Evolutionary conservation across 2,329 filamentous ascomycete species (phyloP), one percentile per base, ranked within the genome.

Genomic region (Thermothelomyces thermophilus): DNA sequence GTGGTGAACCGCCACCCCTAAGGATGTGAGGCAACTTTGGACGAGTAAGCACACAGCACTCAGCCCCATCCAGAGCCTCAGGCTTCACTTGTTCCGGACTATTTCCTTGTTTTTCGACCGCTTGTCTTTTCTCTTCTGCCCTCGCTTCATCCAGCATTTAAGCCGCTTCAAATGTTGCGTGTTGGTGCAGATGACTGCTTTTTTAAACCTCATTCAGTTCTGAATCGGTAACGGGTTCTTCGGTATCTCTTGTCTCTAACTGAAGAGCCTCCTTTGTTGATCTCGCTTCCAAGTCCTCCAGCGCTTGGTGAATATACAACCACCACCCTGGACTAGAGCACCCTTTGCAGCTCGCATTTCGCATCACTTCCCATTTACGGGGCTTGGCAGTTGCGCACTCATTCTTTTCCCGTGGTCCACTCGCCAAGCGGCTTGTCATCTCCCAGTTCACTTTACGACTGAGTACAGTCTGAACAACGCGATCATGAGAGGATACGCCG

Each of bases 401-500:
- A 5, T 33, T 17, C 13, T 3, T 11, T 39, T 22, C 5, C 5
- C 28, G 16, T 3, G 16, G 9, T 39, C 20, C 26, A 39, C 22
- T 17, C 43, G 24, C 43, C 13, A 24, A 35, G 34, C 24, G 17
- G 24, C n/a, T 30, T n/a, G 10, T n/a, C 8, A 16, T n/a, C 14
- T 31, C 26, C 39, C 24, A 30, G 8, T 30, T 41, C 16, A 19
- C 13, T 17, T 41, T 16, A 14, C 41, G 11, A 39, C 30, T n/a
- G 17, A 41, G 11, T 3, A 17, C 46, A 16, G 33, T n/a, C n/a
- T n/a, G 33, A 35, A 35, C 24, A 6, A 26, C 11, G 31, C 30
- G 22, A 41, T n/a, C 19, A 66, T 66, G 64, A 65, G 58, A 46
- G 41, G 47, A 24, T 48, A 37, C 41, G 39, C 40, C 22, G 55